Evolutionary conservation across 1,139 yeast genomes (phyloP).

Genomic region (Taphrina wiesneri): DNA sequence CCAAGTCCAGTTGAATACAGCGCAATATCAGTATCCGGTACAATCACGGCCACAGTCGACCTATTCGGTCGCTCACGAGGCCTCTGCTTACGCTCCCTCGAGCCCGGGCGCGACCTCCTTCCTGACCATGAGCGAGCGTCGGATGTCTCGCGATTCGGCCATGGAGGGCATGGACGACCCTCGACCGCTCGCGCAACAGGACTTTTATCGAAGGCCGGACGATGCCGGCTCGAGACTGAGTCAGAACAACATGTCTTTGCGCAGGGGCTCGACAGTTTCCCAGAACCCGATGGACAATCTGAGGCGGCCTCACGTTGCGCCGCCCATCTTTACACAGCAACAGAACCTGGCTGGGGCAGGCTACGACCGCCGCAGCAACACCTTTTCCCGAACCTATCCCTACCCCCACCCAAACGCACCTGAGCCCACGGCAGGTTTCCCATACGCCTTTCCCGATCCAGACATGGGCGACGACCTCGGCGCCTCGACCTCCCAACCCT

Average conservation of each 20-base stretch:
- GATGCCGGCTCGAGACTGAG: conserved; percentile 26
- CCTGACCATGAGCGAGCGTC: conserved; percentile 33
- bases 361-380: conserved; percentile 12
- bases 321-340: conserved; percentile 32
- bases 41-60: conserved; percentile 32
- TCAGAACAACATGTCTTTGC: conserved; percentile 21
- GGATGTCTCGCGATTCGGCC: conserved; percentile 28
- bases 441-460: conserved; percentile 38
- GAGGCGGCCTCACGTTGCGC: conserved; percentile 31
- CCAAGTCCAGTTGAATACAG: conserved; percentile 2
- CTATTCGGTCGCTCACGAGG: conserved; percentile 17
- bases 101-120: conserved; percentile 30
- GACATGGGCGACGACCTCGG: conserved; percentile 22
- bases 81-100: conserved; percentile 28
- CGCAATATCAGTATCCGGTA: conserved; percentile 13
- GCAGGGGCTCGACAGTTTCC: conserved; percentile 31
- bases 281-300: conserved; percentile 26
- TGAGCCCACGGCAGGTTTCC: conserved; percentile 37
- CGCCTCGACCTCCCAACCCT: not conserved
- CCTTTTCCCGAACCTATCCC: conserved; percentile 48
- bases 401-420: conserved; percentile 39
- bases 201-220: conserved; percentile 20
- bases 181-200: conserved; percentile 17
- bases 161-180: conserved; percentile 33
- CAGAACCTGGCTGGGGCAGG: not conserved